A percentile compares a stretch with the other conserved stretches of the same genome.
Evolutionary conservation across 1,284 basidiomycete species (phyloP).

Genomic region (Sanghuangporus baumii): DNA sequence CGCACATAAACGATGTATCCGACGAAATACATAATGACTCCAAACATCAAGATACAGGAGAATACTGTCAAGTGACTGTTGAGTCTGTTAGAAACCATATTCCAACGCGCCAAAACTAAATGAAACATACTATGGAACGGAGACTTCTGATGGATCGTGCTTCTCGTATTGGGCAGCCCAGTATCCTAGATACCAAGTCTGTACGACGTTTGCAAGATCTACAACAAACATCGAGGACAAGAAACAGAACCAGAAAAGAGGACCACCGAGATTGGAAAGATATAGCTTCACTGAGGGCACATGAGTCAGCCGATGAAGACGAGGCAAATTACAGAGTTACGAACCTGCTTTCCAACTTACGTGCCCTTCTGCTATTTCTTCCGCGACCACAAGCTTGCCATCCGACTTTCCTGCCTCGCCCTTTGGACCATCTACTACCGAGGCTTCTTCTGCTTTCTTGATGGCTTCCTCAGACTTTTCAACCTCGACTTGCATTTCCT

Average conservation of each 20-base stretch:
- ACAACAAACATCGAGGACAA: slow-evolving; percentile 22
- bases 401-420: slow-evolving; percentile 26
- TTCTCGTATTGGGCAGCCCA: slow-evolving; percentile 46
- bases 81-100: neutral
- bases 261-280: slow-evolving; percentile 36
- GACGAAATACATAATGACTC: slow-evolving; percentile 26
- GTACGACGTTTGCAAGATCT: slow-evolving; percentile 27
- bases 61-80: slow-evolving; percentile 41
- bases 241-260: slow-evolving; percentile 35
- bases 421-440: slow-evolving; percentile 33
- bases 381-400: slow-evolving; percentile 51
- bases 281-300: slow-evolving; percentile 26
- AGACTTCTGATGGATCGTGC: slow-evolving; percentile 24
- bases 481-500: slow-evolving; percentile 34
- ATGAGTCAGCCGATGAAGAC: neutral
- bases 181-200: slow-evolving; percentile 47
- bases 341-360: slow-evolving; percentile 42
- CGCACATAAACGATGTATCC: slow-evolving; percentile 27
- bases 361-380: slow-evolving; percentile 54
- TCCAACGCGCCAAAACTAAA: neutral
- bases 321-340: slow-evolving; percentile 18
- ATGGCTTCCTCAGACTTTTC: slow-evolving; percentile 35
- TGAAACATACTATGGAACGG: slow-evolving; percentile 25
- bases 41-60: slow-evolving; percentile 29
- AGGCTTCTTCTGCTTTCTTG: slow-evolving; percentile 35